Evolutionary conservation across 73 alveolate species (phyloP), one percentile per base, ranked within the genome.

Genomic region (Paramecium sexaurelia): DNA sequence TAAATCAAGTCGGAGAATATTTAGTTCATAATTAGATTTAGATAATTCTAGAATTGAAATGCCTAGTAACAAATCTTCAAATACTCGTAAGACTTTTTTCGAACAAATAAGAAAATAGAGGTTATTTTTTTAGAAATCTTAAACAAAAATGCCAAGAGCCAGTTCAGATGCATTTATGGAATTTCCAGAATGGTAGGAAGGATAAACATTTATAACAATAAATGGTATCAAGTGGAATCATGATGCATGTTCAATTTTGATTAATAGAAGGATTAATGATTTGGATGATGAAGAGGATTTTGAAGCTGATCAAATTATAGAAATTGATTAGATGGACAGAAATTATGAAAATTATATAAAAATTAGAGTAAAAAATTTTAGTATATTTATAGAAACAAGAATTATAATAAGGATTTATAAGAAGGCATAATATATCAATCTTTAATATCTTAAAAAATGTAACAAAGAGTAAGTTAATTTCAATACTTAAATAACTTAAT

Each of bases 111-210:
- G 83, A 61, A 61, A 61, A 61, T 8, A 61, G 11, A 61, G 26
- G 26, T 61, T 11, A 61, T 61, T 61, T 11, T 61, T 61, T 61
- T 61, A 61, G 26, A 24, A 10, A 26, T 29, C 43, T 29, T 11
- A 9, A 61, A 61, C 83, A 11, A 61, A 9, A 61, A 61, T 61
- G 45, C 9, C 8, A 22, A 61, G 83, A 33, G 86, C 37, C 1
- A 11, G 19, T 33, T 33, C 27, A 19, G 43, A 37, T 41, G 90
- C 22, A 1, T 43, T 37, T 40, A 26, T 78, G 33, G 90, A 78
- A 78, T 78, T 78, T 45, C 90, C 90, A 26, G 68, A 78, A 78
- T 78, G 90, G 90, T 24, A 78, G 24, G 90, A 78, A 11, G 90
- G 90, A 5, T 19, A 78, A 39, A 20, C 73, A 3, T 78, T 20